These are phyloP conservation scores for Xanthoceras sorbifolium DNA, from an alignment of 345 rosid species.

Conservation along the genomic window DNA sequence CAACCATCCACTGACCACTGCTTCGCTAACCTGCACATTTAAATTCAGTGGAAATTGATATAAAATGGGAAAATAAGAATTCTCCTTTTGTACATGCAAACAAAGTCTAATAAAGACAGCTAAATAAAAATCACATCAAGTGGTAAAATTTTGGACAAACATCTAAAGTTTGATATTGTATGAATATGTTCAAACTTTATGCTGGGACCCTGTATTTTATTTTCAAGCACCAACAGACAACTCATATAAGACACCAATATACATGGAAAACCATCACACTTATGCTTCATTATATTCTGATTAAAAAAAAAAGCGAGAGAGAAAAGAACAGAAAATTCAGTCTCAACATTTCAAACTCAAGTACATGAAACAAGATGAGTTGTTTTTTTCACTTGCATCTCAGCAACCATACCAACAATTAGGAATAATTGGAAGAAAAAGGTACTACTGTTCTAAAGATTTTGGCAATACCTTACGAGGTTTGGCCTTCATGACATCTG, in stretches of 20 bases:
- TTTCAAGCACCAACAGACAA: background rate
- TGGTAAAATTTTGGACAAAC: background rate
- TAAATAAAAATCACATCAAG: background rate
- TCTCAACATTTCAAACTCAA: background rate
- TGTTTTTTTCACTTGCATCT: background rate
- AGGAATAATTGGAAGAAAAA: background rate
- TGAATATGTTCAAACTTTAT: background rate
- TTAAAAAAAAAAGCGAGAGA: background rate
- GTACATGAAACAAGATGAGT: constrained; percentile 4
- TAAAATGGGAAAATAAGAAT: constrained; percentile 18
- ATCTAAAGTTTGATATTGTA: background rate
- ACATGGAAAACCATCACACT: background rate
- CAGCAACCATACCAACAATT: background rate
- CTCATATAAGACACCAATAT: background rate
- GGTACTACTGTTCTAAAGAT: background rate
- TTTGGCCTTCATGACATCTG: constrained; percentile 95
- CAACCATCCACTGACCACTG: constrained; percentile 96
- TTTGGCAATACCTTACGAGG: constrained; percentile 85
- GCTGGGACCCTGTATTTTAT: background rate
- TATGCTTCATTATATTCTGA: background rate
- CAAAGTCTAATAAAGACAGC: constrained; percentile 9
- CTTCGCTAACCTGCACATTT: constrained; percentile 83
- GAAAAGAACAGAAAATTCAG: background rate
- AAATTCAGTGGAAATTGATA: constrained; percentile 16
- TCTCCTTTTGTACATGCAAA: constrained; percentile 5